Evolutionary conservation across 2,329 filamentous ascomycete species (phyloP), one percentile per base, ranked within the genome.

Genomic region (Fusarium nanum): DNA sequence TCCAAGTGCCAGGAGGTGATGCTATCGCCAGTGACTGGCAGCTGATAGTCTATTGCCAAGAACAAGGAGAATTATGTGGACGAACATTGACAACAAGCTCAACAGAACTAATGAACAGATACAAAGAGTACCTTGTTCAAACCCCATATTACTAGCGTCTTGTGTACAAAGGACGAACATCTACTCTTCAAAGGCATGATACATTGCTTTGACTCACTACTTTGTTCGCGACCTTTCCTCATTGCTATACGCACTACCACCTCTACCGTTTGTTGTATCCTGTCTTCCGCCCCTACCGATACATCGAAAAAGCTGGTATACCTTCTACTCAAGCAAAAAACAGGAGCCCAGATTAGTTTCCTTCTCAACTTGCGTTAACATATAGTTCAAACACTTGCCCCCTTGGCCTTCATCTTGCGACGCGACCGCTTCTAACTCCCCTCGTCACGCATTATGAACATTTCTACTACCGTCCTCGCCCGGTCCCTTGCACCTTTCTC

Each of bases 381-480:
- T 41, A 14, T 11, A 20, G 23, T 22, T 75, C 64, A 73, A 28
- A 62, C 55, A 42, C 62, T 73, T 52, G 63, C 66, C 46, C 61
- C 34, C 46, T 59, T 30, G 13, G 41, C 55, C 50, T 52, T 54
- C 42, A 50, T 67, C 73, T 66, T 68, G 50, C 54, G 49, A 56
- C 59, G 42, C 56, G 47, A 52, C 23, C 41, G 70, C 70, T 69
- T 72, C 78, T 80, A 80, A 70, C 73, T 76, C 16, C 63, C 73
- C 40, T 76, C 72, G 49, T 81, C 79, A 46, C 75, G 74, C 60
- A 77, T 75, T 57, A 83, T 57, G 66, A 97, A 97, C 28, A 93
- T 81, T 76, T 94, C 92, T 30, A 97, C 77, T 14, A 94, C 80
- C 12, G 85, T 85, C 59, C 85, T 84, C 82, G 89, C 91, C 76